phyloP scores from a whole-genome alignment of 495 filamentous ascomycete genomes.

The Xylaria sp. region DNA sequence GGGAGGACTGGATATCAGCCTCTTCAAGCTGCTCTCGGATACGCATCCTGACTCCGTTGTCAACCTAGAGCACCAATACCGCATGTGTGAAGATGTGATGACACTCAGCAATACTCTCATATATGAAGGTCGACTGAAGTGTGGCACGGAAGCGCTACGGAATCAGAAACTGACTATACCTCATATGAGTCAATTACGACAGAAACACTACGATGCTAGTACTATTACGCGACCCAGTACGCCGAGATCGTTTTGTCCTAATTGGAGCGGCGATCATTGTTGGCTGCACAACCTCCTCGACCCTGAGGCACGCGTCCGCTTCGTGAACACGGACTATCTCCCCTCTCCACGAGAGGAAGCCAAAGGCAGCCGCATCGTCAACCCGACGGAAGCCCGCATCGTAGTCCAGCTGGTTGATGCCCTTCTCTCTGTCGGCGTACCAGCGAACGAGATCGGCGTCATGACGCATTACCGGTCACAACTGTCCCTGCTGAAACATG shows the following conservation, averaged over 20 bases:
- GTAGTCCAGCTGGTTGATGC: slow-evolving; percentile 78
- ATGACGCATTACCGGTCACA: slow-evolving; percentile 99
- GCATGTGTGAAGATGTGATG: slow-evolving; percentile 98
- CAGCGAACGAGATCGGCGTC: slow-evolving; percentile 83
- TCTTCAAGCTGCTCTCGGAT: slow-evolving; percentile 93
- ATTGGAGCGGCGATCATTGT: slow-evolving; percentile 61
- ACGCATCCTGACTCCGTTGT: slow-evolving; percentile 84
- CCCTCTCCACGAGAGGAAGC: slow-evolving; percentile 70
- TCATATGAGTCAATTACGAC: slow-evolving; percentile 60
- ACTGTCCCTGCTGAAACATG: slow-evolving; percentile 62
- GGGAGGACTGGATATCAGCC: slow-evolving; percentile 88
- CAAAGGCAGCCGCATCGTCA: slow-evolving; percentile 84
- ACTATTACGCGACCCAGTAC: slow-evolving; percentile 42
- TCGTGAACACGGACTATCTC: slow-evolving; percentile 87
- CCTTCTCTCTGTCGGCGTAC: slow-evolving; percentile 75
- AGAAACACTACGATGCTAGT: slow-evolving; percentile 60
- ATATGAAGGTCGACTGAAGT: slow-evolving; percentile 87
- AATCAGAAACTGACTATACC: slow-evolving; percentile 63
- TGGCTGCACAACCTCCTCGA: slow-evolving; percentile 83
- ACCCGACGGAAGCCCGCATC: slow-evolving; percentile 77
- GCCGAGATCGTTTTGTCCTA: slow-evolving; percentile 59
- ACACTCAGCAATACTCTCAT: slow-evolving; percentile 90
- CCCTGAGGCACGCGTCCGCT: slow-evolving; percentile 73
- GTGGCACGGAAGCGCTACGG: slow-evolving; percentile 80
- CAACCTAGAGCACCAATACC: slow-evolving; percentile 93